Conservation (phyloP, 2,329 filamentous ascomycete genomes). For the Epichloe festucae region DNA sequence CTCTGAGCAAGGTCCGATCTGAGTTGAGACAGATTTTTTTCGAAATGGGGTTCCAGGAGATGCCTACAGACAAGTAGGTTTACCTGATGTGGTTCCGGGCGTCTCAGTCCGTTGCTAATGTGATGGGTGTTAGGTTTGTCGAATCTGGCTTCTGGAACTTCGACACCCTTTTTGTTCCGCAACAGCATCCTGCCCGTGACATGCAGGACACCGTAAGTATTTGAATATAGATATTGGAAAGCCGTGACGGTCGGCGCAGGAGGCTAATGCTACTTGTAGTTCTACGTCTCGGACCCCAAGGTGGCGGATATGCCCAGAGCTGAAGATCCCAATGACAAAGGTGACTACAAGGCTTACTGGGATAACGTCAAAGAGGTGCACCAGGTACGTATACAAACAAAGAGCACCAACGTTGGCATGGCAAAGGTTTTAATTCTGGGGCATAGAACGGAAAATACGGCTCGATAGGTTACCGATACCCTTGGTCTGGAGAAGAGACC, state of each 20-base stretch:
- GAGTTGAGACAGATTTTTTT: conserved; percentile 99
- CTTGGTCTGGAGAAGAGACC: conserved; percentile 80
- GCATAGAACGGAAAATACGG: conserved; percentile 68
- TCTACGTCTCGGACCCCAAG: conserved; percentile 89
- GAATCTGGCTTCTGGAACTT: conserved; percentile 99
- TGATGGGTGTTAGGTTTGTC: conserved; percentile 41
- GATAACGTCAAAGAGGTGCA: conserved; percentile 79
- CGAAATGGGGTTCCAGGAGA: conserved; percentile 96
- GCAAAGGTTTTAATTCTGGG: not conserved
- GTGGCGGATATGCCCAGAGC: conserved; percentile 50
- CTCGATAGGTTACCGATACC: conserved; percentile 92
- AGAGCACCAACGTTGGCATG: not conserved
- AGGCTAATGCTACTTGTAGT: conserved; percentile 22
- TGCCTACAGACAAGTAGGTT: conserved; percentile 65
- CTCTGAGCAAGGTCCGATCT: conserved; percentile 84
- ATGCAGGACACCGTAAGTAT: conserved; percentile 64
- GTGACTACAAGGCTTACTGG: conserved; percentile 75
- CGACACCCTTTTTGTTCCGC: conserved; percentile 88
- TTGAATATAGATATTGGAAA: not conserved
- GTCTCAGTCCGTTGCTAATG: not conserved
- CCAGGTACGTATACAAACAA: conserved; percentile 27
- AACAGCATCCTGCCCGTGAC: conserved; percentile 90
- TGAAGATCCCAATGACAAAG: conserved; percentile 36
- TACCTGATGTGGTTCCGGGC: no score
- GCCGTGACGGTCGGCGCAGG: not conserved